Evolutionary conservation across 1,284 basidiomycete species (phyloP).

Genomic region (Bjerkandera adusta): DNA sequence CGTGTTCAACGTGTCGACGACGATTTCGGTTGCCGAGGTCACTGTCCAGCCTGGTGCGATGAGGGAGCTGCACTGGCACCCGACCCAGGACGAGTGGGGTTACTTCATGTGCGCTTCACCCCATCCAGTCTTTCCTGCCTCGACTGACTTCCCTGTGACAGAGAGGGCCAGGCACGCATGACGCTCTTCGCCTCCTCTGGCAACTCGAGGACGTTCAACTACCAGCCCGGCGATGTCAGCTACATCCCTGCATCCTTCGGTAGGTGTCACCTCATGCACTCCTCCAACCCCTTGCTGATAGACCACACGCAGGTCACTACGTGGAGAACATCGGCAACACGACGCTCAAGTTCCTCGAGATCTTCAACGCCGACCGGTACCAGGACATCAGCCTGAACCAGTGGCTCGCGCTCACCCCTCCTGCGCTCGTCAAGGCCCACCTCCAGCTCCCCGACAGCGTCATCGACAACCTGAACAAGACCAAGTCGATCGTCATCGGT

Average conservation of each 20-base stretch:
- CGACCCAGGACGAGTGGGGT: constrained; percentile 59
- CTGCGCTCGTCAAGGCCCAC: constrained; percentile 38
- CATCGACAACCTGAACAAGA: constrained; percentile 33
- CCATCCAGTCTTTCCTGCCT: neutral
- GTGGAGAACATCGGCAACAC: constrained; percentile 68
- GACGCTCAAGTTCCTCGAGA: constrained; percentile 58
- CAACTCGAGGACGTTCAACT: constrained; percentile 69
- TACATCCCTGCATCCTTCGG: constrained; percentile 55
- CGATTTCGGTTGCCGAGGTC: constrained; percentile 58
- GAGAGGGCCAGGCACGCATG: constrained; percentile 55
- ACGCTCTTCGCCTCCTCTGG: constrained; percentile 62
- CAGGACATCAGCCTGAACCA: constrained; percentile 10
- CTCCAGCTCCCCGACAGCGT: constrained; percentile 34
- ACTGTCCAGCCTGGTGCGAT: constrained; percentile 57
- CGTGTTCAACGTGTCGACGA: constrained; percentile 53
- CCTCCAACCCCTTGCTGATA: neutral
- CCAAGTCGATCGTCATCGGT: constrained; percentile 31
- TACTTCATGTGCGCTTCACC: constrained; percentile 27
- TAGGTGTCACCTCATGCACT: constrained; percentile 29
- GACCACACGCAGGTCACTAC: constrained; percentile 46
- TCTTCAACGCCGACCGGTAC: constrained; percentile 45
- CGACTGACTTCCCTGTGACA: constrained; percentile 23
- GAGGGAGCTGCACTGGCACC: constrained; percentile 59
- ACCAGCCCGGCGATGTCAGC: constrained; percentile 29
- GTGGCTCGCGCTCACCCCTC: constrained; percentile 41